Percentiles rank a stretch among this genome's conserved stretches.
These are phyloP conservation scores for Paramecium biaurelia DNA, from an alignment of 73 alveolate genomes.

Conservation along the genomic window DNA sequence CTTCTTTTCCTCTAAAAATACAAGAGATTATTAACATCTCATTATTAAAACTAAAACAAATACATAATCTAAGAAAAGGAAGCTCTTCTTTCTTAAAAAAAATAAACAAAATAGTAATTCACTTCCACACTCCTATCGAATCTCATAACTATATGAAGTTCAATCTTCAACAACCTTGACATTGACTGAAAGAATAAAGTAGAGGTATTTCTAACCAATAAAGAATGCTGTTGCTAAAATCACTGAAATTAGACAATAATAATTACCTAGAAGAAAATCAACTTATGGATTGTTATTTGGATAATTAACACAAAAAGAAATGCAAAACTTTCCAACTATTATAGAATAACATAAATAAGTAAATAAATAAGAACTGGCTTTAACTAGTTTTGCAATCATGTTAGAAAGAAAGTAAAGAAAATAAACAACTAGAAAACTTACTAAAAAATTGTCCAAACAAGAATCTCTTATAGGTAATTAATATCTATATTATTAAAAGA, in stretches of 20 bases:
- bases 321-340: not conserved
- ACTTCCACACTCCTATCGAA: not conserved
- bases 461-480: not conserved
- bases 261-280: not conserved
- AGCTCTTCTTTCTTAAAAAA: not conserved
- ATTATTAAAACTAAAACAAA: not conserved
- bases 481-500: not conserved
- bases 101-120: not conserved
- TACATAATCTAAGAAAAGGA: not conserved
- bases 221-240: constrained; percentile 16
- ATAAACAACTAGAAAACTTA: not conserved
- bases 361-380: not conserved
- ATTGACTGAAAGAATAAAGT: not conserved
- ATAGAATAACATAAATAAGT: not conserved
- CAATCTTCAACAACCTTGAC: not conserved
- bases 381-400: not conserved
- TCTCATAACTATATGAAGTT: not conserved
- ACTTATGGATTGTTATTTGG: not conserved
- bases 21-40: not conserved
- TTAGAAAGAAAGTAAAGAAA: not conserved
- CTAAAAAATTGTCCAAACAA: not conserved
- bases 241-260: not conserved
- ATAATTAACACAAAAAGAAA: not conserved
- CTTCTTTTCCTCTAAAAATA: not conserved
- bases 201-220: not conserved